phyloP scores from a whole-genome alignment of 495 filamentous ascomycete species.

The Paragyromitra xinjiangensis region DNA sequence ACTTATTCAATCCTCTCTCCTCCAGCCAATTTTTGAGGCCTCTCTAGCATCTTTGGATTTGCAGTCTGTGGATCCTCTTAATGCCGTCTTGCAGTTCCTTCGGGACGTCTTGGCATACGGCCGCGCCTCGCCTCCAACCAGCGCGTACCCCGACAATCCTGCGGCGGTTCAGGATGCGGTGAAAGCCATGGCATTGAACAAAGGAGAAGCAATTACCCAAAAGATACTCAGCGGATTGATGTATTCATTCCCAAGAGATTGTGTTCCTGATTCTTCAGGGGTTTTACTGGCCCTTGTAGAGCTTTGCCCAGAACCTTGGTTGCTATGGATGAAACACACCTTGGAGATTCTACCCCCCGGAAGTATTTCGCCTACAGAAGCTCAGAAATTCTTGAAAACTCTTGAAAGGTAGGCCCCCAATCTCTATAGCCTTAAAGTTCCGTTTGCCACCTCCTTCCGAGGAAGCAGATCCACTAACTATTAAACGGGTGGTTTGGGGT shows the following conservation, averaged over 20 bases:
- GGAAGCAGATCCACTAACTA: not conserved
- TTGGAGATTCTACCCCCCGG: conserved; percentile 83
- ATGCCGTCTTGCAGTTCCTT: conserved; percentile 90
- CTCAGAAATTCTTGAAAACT: conserved; percentile 60
- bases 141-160: conserved; percentile 69
- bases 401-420: conserved; percentile 58
- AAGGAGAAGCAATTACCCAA: conserved; percentile 82
- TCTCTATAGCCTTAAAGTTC: not conserved
- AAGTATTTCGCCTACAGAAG: conserved; percentile 72
- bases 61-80: conserved; percentile 88
- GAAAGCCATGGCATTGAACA: conserved; percentile 71
- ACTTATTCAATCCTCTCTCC: conserved; percentile 77
- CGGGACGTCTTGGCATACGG: conserved; percentile 92
- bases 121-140: conserved; percentile 72
- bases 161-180: conserved; percentile 74
- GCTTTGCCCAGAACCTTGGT: conserved; percentile 78
- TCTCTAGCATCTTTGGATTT: conserved; percentile 83
- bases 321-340: conserved; percentile 80
- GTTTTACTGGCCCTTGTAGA: conserved; percentile 91
- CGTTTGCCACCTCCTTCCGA: not conserved
- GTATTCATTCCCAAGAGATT: conserved; percentile 95
- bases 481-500: too few species aligned
- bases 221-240: conserved; percentile 95
- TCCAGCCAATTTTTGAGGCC: conserved; percentile 83
- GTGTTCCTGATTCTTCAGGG: conserved; percentile 90